Evolutionary conservation across 1,284 basidiomycete species (phyloP).

Genomic region (Ceratobasidium sp.): DNA sequence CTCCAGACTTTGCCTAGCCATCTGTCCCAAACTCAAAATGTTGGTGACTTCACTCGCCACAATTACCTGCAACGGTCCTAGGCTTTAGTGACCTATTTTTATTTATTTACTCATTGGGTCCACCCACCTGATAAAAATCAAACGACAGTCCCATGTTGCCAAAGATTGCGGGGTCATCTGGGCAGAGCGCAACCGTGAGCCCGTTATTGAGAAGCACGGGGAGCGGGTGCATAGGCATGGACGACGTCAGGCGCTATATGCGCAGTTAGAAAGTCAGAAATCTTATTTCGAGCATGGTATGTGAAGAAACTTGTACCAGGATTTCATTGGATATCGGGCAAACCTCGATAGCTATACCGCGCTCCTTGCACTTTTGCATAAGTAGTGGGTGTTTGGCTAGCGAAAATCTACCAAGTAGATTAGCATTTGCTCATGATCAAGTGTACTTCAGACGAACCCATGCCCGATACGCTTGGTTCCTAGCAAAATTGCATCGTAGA

Average conservation of each 20-base stretch:
- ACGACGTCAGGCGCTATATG: conserved; percentile 46
- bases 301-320: no score
- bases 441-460: no score
- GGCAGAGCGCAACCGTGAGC: conserved; percentile 50
- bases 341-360: conserved; percentile 51
- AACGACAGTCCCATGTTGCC: conserved; percentile 50
- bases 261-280: not conserved
- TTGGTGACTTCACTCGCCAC: conserved; percentile 46
- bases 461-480: conserved; percentile 35
- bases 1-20: conserved; percentile 72
- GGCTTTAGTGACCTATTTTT: not conserved
- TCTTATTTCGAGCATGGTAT: no score
- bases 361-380: conserved; percentile 45
- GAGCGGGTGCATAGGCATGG: conserved; percentile 49
- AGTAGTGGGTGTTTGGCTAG: conserved; percentile 43
- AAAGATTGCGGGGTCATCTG: conserved; percentile 53
- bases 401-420: no score
- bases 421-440: no score
- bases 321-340: conserved; percentile 47
- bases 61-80: conserved; percentile 29
- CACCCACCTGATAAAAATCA: conserved; percentile 48
- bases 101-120: not conserved
- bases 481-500: conserved; percentile 35
- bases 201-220: conserved; percentile 50
- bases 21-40: conserved; percentile 67